These are phyloP conservation scores for Butyriboletus loyo DNA, from an alignment of 768 basidiomycete species.

Conservation along the genomic window DNA sequence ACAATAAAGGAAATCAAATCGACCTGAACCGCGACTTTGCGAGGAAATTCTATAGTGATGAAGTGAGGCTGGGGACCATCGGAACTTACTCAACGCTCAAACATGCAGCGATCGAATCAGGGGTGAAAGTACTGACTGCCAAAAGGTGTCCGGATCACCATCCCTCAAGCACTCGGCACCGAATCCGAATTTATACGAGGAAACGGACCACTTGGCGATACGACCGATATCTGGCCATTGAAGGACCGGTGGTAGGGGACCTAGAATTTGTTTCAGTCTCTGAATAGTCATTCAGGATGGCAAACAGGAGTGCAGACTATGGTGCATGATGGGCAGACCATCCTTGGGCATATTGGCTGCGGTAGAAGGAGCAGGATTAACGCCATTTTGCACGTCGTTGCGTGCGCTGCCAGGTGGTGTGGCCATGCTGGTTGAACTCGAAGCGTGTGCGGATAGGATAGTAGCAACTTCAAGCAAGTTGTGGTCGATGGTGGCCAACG, in stretches of 20 bases:
- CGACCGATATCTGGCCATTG: slow-evolving; percentile 84
- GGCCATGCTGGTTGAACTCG: slow-evolving; percentile 11
- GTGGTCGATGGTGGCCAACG: not conserved
- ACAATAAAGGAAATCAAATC: not conserved
- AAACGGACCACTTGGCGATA: slow-evolving; percentile 93
- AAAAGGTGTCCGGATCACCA: slow-evolving; percentile 88
- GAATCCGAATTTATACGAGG: slow-evolving; percentile 94
- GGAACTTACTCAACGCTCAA: slow-evolving; percentile 44
- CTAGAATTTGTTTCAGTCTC: slow-evolving; percentile 11
- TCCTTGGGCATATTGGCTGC: slow-evolving; percentile 28
- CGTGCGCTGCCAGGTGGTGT: slow-evolving; percentile 1
- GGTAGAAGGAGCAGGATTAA: slow-evolving; percentile 14
- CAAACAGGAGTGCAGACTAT: slow-evolving; percentile 26
- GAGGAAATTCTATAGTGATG: slow-evolving; percentile 90
- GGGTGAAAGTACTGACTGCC: slow-evolving; percentile 72
- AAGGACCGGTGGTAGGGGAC: slow-evolving; percentile 47
- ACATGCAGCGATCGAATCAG: not conserved
- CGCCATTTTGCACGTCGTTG: slow-evolving; percentile 14
- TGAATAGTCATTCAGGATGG: not conserved
- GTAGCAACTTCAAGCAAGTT: too few relatives aligned
- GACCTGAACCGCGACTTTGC: slow-evolving; percentile 86
- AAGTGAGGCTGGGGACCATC: slow-evolving; percentile 98
- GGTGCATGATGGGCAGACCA: slow-evolving; percentile 38
- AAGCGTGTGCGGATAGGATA: not conserved
- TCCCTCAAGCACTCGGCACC: slow-evolving; percentile 91